These are phyloP conservation scores for Panellus pusillus DNA, from an alignment of 768 basidiomycete species.

Conservation along the genomic window DNA sequence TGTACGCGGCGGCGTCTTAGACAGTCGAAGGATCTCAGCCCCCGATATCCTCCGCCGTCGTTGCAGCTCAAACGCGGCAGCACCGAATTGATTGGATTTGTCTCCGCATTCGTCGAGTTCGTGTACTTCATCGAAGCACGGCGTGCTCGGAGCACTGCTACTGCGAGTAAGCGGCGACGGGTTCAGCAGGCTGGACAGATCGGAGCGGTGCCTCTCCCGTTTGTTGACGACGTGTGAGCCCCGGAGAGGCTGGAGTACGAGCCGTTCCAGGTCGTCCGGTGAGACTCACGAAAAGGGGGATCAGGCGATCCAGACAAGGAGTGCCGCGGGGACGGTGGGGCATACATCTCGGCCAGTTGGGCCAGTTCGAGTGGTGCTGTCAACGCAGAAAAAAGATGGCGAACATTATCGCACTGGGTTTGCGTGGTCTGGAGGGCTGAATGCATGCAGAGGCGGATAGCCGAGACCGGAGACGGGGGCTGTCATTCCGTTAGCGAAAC, in stretches of 20 bases:
- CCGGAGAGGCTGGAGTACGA: slow-evolving; percentile 56
- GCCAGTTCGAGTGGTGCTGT: slow-evolving; percentile 70
- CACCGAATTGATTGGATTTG: slow-evolving; percentile 48
- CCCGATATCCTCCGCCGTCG: slow-evolving; percentile 52
- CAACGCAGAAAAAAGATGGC: slow-evolving; percentile 74
- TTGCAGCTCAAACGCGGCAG: slow-evolving; percentile 60
- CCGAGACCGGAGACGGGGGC: slow-evolving; percentile 48
- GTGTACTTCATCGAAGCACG: slow-evolving; percentile 23
- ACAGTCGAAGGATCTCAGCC: slow-evolving; percentile 46
- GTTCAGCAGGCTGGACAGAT: slow-evolving; percentile 50
- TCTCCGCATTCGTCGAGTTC: slow-evolving; percentile 33
- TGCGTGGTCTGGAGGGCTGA: slow-evolving; percentile 76
- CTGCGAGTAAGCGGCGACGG: slow-evolving; percentile 25
- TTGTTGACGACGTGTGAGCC: slow-evolving; percentile 46
- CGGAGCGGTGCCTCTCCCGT: slow-evolving; percentile 54
- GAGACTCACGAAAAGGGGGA: slow-evolving; percentile 34
- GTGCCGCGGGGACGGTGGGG: slow-evolving; percentile 54
- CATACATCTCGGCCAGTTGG: slow-evolving; percentile 87
- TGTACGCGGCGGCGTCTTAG: slow-evolving; percentile 29
- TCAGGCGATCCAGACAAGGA: slow-evolving; percentile 28
- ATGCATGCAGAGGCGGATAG: slow-evolving; percentile 70
- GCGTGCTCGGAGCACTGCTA: slow-evolving; percentile 40
- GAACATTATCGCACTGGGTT: slow-evolving; percentile 79
- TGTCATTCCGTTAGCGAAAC: slow-evolving; percentile 29
- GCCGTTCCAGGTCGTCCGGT: slow-evolving; percentile 78